Percentiles rank a stretch among this genome's conserved stretches.
phyloP scores from a whole-genome alignment of 495 filamentous ascomycete genomes.

The Aspergillus kassunensis region DNA sequence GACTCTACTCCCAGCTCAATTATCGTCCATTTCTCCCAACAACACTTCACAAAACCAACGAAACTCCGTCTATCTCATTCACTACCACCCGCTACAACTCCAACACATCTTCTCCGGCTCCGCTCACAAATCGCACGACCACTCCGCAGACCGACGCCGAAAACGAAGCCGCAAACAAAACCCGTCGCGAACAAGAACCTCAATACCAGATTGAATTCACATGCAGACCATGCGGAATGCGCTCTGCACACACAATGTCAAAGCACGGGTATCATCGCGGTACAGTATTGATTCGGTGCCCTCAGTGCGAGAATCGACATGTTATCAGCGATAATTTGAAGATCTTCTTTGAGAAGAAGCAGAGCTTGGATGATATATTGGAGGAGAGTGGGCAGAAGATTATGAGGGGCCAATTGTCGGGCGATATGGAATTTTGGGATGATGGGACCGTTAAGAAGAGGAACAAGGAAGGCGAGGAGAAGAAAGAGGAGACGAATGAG shows the following conservation, averaged over 20 bases:
- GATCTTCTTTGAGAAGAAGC: conserved; percentile 42
- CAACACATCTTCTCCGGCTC: conserved; percentile 15
- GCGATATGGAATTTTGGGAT: conserved; percentile 67
- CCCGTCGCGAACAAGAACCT: conserved; percentile 51
- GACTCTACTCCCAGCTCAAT: conserved; percentile 18
- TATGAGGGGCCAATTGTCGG: conserved; percentile 39
- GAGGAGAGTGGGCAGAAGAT: conserved; percentile 28
- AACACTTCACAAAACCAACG: not conserved
- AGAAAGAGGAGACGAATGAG: conserved; percentile 6
- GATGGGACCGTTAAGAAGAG: conserved; percentile 46
- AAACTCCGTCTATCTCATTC: conserved; percentile 4
- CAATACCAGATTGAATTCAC: conserved; percentile 86
- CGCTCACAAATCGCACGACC: conserved; percentile 28
- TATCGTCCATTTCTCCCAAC: conserved; percentile 5
- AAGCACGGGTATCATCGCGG: conserved; percentile 94
- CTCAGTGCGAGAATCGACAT: conserved; percentile 77
- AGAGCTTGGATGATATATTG: conserved; percentile 36
- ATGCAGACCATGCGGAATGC: conserved; percentile 74
- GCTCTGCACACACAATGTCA: conserved; percentile 72
- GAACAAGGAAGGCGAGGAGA: conserved; percentile 5
- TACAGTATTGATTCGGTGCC: conserved; percentile 82
- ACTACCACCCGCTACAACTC: conserved; percentile 29
- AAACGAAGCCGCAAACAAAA: conserved; percentile 27
- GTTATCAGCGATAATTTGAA: conserved; percentile 85
- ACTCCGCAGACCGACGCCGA: conserved; percentile 27